Evolutionary conservation across 345 rosid species (phyloP).

Genomic region (Corchorus olitorius): DNA sequence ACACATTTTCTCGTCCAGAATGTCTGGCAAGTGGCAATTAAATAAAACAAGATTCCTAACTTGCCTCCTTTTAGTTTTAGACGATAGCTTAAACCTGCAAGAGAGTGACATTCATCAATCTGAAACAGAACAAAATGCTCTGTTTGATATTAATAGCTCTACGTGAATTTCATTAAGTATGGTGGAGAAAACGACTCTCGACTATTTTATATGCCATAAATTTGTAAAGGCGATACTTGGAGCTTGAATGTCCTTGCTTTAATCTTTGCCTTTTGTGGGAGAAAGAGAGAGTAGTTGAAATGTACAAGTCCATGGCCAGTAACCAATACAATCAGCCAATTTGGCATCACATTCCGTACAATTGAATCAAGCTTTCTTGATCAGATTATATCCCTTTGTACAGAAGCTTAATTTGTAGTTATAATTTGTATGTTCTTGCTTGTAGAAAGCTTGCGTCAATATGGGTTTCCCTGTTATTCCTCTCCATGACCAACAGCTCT

Average conservation of each 20-base stretch:
- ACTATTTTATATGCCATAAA: background rate
- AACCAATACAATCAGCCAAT: background rate
- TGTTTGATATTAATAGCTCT: conserved; percentile 3
- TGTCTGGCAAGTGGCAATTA: too few relatives aligned
- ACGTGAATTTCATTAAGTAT: background rate
- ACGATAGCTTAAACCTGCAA: background rate
- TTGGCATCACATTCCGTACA: background rate
- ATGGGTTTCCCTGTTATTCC: conserved; percentile 34
- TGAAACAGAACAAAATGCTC: background rate
- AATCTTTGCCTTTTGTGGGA: conserved; percentile 1
- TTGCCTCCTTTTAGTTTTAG: too few relatives aligned
- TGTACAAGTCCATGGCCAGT: background rate
- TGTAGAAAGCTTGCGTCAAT: conserved; percentile 33
- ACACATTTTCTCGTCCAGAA: too few relatives aligned
- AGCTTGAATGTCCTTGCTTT: conserved; percentile 12
- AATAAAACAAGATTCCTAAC: too few relatives aligned
- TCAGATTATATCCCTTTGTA: conserved; percentile 17
- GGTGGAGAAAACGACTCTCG: background rate
- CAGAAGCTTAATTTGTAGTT: conserved; percentile 21
- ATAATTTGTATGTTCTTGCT: conserved; percentile 37
- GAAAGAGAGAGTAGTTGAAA: background rate
- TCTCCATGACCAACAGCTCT: conserved; percentile 23
- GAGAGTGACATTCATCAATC: background rate
- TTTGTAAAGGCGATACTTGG: background rate
- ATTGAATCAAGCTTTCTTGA: conserved; percentile 3